phyloP scores from a whole-genome alignment of 768 basidiomycete species.

The Russula ochroleuca region DNA sequence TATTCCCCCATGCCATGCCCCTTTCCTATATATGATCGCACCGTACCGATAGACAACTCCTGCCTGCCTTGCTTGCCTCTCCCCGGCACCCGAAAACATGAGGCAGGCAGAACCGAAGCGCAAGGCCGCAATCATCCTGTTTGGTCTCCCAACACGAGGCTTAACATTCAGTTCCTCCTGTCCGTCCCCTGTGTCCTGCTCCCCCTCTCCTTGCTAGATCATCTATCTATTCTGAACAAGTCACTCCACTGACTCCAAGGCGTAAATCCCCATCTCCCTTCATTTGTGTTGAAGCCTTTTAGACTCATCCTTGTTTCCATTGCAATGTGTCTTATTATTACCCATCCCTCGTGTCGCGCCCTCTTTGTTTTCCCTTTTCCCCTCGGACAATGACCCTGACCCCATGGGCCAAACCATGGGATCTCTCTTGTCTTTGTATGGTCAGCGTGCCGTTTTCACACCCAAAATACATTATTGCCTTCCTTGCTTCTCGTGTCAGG shows the following conservation, averaged over 20 bases:
- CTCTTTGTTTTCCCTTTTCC: conserved; percentile 13
- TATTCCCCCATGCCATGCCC: conserved; percentile 8
- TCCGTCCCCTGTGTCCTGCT: conserved; percentile 6
- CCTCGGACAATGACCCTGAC: conserved; percentile 6
- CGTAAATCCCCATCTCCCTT: conserved; percentile 15
- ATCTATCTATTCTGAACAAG: no score
- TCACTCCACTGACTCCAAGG: neutral
- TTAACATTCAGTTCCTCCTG: neutral
- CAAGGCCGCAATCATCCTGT: conserved; percentile 21
- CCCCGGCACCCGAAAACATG: conserved; percentile 23
- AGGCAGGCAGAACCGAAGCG: conserved; percentile 22
- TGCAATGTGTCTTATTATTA: conserved; percentile 15
- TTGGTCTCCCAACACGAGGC: conserved; percentile 21
- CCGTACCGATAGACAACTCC: conserved; percentile 9
- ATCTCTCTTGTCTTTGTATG: conserved; percentile 15
- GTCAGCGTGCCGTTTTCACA: conserved; percentile 13
- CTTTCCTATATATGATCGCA: conserved; percentile 21
- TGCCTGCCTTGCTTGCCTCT: neutral
- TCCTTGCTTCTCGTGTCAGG: conserved; percentile 11
- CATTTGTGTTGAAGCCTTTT: neutral
- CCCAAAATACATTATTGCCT: conserved; percentile 9
- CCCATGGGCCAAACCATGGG: conserved; percentile 11
- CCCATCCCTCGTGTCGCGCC: conserved; percentile 15
- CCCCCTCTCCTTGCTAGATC: no score
- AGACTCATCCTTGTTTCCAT: neutral